A percentile compares a stretch with the other conserved stretches of the same genome.
Conservation (phyloP, 306 rosid genomes). For the Prosopis cineraria region DNA sequence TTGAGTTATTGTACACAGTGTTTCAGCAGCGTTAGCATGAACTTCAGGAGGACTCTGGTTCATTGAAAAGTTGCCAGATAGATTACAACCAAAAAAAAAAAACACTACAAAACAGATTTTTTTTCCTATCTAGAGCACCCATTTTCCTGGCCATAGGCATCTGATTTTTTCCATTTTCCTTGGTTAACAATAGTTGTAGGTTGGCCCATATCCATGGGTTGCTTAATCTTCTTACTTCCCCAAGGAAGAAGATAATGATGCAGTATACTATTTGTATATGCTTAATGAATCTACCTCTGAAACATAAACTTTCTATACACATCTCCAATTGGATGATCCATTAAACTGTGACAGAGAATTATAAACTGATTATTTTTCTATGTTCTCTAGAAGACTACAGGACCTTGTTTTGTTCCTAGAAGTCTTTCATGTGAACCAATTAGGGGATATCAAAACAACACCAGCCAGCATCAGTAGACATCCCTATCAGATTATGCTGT, state of each 20-base stretch:
- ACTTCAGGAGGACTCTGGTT: conserved; percentile 92
- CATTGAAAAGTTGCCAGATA: conserved; percentile 37
- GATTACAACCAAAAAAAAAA: conserved; percentile 16
- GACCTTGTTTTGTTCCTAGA: neutral
- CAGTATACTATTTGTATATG: neutral
- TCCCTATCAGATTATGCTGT: too few relatives aligned
- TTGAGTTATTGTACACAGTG: conserved; percentile 82
- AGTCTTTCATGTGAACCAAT: neutral
- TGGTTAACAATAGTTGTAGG: neutral
- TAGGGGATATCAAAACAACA: conserved; percentile 21
- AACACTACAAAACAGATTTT: too few relatives aligned
- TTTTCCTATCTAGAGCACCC: neutral
- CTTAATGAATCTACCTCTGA: neutral
- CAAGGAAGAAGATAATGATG: neutral
- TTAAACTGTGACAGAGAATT: neutral
- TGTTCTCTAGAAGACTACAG: neutral
- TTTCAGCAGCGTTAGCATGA: conserved; percentile 93
- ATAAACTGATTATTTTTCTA: neutral
- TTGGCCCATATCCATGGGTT: neutral
- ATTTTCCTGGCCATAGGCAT: neutral
- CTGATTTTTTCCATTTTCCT: neutral
- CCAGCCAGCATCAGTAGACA: too few relatives aligned
- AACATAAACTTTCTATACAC: neutral
- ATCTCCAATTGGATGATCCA: neutral
- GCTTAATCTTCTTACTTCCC: neutral